Evolutionary conservation across 23 red algal species (phyloP), one percentile per base, ranked within the genome.

Genomic region (Gracilariopsis chorda): DNA sequence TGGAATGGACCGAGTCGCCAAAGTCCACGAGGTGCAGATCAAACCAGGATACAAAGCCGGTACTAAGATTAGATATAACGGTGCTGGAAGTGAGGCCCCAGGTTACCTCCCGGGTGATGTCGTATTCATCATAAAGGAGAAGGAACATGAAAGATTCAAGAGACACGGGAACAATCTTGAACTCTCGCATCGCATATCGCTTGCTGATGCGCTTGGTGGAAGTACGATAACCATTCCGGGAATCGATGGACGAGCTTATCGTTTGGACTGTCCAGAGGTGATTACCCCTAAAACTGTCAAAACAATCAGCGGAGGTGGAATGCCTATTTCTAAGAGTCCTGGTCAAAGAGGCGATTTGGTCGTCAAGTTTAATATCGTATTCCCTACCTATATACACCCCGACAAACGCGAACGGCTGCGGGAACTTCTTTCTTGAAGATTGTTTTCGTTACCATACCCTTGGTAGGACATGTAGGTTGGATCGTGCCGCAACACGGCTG

Each of bases 41-140:
- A 94, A 94, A 48, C 87, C 96, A 19, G 96, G 96, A 12, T 98
- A 94, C 86, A 95, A 95, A 43, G 93, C 90, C 35, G 97, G 97
- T 20, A 99, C 93, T 0, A 99, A 96, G 56, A 96, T 99, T 82
- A 76, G 93, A 21, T 96, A 91, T 48, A 93, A 90, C 37, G 81
- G 84, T 25, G 92, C 90, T 29, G 96, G 96, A 45, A 94, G 94
- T 78, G 96, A 98, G 42, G 67, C 72, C 30, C 92, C 92, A 2
- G 84, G 91, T 3, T 83, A 93, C 62, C 48, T 68, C 7, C 93
- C 97, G 14, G 97, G 89, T 11, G 97, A 99, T 61, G 82, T 99
- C 2, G 90, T 99, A 9, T 94, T 96, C 58, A 92, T 94, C 39
- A 75, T 99, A 51, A 65, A 90, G 43, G 92, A 99, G 83, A 99